These are phyloP conservation scores for Paraphoma sp. DNA, from an alignment of 2,329 filamentous ascomycete species.

Conservation along the genomic window DNA sequence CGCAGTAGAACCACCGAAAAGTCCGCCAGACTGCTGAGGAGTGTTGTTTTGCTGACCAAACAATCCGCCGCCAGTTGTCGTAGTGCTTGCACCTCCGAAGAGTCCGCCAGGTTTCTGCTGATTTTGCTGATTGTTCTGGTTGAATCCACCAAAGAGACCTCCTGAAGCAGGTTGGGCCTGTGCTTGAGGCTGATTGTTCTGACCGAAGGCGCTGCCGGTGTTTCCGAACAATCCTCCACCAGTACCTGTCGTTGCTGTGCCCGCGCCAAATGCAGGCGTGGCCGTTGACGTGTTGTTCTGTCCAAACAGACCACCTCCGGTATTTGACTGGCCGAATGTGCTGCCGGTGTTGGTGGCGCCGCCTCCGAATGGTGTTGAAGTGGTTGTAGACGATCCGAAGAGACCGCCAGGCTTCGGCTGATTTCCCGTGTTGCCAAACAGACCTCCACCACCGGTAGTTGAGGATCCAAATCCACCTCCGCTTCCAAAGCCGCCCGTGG, in stretches of 20 bases:
- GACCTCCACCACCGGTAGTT: conserved; percentile 39
- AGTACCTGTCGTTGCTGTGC: conserved; percentile 32
- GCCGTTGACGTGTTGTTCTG: conserved; percentile 34
- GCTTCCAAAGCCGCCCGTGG: conserved; percentile 22
- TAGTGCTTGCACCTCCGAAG: conserved; percentile 36
- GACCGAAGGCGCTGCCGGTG: conserved; percentile 38
- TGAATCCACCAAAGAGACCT: conserved; percentile 32
- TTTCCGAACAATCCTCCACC: conserved; percentile 38
- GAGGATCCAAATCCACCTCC: conserved; percentile 29
- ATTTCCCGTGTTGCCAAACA: conserved; percentile 58
- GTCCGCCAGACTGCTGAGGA: conserved; percentile 37
- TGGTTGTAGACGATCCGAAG: conserved; percentile 40
- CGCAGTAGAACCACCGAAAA: conserved; percentile 60
- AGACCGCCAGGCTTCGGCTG: conserved; percentile 43
- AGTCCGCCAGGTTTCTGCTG: conserved; percentile 49
- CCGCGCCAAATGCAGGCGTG: conserved; percentile 36
- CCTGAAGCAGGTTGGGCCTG: conserved; percentile 14
- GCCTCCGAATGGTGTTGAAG: conserved; percentile 34
- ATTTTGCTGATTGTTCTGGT: conserved; percentile 43
- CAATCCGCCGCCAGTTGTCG: conserved; percentile 54
- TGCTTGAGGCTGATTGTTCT: conserved; percentile 34
- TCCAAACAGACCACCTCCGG: conserved; percentile 44
- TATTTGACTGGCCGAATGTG: conserved; percentile 35
- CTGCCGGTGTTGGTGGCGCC: conserved; percentile 27
- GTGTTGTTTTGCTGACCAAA: conserved; percentile 54